A percentile compares a stretch with the other conserved stretches of the same genome.
Conservation (phyloP, 1,284 basidiomycete genomes). For the Erythrobasidium hasegawianum region DNA sequence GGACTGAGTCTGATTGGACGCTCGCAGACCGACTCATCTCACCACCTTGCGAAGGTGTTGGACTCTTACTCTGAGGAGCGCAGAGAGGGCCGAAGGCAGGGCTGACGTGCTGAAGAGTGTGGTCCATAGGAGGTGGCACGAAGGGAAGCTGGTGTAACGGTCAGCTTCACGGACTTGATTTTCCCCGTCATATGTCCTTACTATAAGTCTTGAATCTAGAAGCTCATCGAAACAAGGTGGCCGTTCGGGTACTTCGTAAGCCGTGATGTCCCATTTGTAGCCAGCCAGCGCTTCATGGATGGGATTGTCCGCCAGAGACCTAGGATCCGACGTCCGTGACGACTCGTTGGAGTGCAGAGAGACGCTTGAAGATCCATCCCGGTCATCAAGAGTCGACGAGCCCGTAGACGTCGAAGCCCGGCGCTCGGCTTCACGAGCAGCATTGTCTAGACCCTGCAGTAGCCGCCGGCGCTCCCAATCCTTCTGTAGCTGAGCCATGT, state of each 20-base stretch:
- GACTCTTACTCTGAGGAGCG: not conserved
- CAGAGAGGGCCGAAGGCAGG: constrained; percentile 22
- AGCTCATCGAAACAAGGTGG: constrained; percentile 80
- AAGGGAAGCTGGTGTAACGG: constrained; percentile 37
- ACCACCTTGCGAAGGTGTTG: not conserved
- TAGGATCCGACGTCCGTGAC: constrained; percentile 24
- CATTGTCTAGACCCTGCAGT: constrained; percentile 28
- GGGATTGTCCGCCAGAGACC: constrained; percentile 32
- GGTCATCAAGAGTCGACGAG: not conserved
- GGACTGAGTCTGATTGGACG: not conserved
- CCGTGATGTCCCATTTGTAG: constrained; percentile 54
- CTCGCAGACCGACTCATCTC: not conserved
- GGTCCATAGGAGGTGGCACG: constrained; percentile 29
- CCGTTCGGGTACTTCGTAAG: constrained; percentile 69
- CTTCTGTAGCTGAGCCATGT: constrained; percentile 85
- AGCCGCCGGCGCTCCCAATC: constrained; percentile 71
- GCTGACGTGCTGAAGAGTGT: constrained; percentile 3
- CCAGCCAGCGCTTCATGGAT: constrained; percentile 71
- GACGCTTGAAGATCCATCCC: constrained; percentile 16
- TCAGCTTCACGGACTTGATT: too few relatives aligned
- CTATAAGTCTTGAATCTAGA: constrained; percentile 85
- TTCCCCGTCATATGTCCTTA: constrained; percentile 51
- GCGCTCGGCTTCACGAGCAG: not conserved
- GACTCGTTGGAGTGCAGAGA: constrained; percentile 23
- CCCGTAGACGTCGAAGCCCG: constrained; percentile 9